phyloP scores from a whole-genome alignment of 179 eudicot species.

The Dionaea muscipula region DNA sequence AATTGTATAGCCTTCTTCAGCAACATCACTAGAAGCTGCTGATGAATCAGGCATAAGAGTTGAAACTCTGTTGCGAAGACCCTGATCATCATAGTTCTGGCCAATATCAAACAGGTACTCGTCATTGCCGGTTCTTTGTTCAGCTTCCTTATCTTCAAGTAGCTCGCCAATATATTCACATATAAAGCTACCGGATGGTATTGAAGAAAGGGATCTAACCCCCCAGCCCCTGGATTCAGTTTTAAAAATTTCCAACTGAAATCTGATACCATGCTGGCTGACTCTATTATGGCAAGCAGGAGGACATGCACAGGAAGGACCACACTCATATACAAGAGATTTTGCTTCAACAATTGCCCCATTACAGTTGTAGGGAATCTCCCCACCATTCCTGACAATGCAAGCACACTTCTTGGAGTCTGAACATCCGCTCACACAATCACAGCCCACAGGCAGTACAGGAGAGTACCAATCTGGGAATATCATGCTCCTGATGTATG shows the following conservation, averaged over 20 bases:
- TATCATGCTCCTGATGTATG: constrained; percentile 42
- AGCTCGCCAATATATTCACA: constrained; percentile 91
- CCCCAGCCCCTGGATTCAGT: constrained; percentile 84
- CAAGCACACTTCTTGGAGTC: constrained; percentile 52
- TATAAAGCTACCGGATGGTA: constrained; percentile 74
- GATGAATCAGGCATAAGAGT: constrained; percentile 20
- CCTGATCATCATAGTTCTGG: constrained; percentile 41
- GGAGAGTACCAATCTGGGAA: constrained; percentile 50
- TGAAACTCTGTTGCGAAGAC: constrained; percentile 19
- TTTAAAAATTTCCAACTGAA: constrained; percentile 73
- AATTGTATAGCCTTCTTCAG: constrained; percentile 53
- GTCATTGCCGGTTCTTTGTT: constrained; percentile 49
- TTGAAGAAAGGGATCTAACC: constrained; percentile 47
- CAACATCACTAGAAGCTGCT: constrained; percentile 13
- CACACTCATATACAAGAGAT: constrained; percentile 71
- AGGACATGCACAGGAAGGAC: constrained; percentile 72
- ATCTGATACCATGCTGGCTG: constrained; percentile 55
- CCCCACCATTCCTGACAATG: constrained; percentile 58
- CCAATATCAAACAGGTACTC: constrained; percentile 86
- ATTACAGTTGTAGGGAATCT: constrained; percentile 53
- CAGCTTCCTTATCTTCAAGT: constrained; percentile 69
- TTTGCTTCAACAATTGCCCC: constrained; percentile 68
- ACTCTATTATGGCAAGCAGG: constrained; percentile 68
- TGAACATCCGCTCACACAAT: constrained; percentile 47
- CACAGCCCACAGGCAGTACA: constrained; percentile 45